Conservation (phyloP, 2,329 filamentous ascomycete species). For the Anthostomella pinea region DNA sequence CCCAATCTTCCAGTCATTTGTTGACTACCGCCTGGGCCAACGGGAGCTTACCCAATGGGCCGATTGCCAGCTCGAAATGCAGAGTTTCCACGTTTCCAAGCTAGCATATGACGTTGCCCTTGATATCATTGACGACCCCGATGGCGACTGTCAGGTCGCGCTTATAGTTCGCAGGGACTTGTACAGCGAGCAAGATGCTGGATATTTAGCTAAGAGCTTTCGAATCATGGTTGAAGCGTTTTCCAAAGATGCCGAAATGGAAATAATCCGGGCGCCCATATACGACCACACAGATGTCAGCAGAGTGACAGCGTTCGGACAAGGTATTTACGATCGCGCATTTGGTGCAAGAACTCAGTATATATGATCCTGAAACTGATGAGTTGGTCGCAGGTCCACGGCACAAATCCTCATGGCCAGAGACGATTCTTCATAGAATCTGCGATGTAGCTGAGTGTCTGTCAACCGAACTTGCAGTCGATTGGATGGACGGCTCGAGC, state of each 20-base stretch:
- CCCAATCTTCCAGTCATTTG: constrained; percentile 48
- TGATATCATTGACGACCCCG: constrained; percentile 8
- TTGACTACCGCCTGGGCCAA: constrained; percentile 28
- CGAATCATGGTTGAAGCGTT: no score
- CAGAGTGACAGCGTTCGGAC: background rate
- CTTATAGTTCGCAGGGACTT: constrained; percentile 1
- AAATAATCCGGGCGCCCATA: no score
- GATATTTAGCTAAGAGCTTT: background rate
- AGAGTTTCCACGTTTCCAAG: background rate
- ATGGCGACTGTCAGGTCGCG: background rate
- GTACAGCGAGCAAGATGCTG: background rate
- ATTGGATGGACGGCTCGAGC: background rate
- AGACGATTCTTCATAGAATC: no score
- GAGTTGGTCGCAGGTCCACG: no score
- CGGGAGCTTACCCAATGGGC: constrained; percentile 9
- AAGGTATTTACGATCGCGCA: background rate
- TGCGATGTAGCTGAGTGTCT: background rate
- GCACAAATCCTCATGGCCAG: no score
- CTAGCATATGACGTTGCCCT: constrained; percentile 5
- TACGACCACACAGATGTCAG: no score
- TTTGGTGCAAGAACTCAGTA: background rate
- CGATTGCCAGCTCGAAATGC: no score
- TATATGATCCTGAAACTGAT: no score
- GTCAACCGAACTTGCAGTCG: background rate
- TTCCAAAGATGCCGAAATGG: no score